Evolutionary conservation across 495 filamentous ascomycete species (phyloP).

Genomic region (Chaetomidium leptoderma): DNA sequence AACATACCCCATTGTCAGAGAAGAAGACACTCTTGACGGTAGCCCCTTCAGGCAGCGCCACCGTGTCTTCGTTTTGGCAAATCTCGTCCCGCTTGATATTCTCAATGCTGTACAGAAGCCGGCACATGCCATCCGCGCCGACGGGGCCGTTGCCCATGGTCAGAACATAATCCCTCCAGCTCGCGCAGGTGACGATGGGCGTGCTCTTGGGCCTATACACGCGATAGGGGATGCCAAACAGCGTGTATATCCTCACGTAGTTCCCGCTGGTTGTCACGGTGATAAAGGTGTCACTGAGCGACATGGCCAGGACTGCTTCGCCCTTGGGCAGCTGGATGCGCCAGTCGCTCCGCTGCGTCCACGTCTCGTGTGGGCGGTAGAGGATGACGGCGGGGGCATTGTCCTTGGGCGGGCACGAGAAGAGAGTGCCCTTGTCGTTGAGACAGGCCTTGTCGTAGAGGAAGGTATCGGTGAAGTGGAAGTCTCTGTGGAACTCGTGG

Average conservation of each 20-base stretch:
- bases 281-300: slow-evolving; percentile 86
- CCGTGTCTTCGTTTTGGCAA: slow-evolving; percentile 84
- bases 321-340: slow-evolving; percentile 74
- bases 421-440: slow-evolving; percentile 78
- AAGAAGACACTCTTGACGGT: slow-evolving; percentile 82
- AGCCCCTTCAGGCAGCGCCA: slow-evolving; percentile 70
- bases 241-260: slow-evolving; percentile 87
- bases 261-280: slow-evolving; percentile 77
- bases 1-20: slow-evolving; percentile 72
- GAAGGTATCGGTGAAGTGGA: slow-evolving; percentile 95
- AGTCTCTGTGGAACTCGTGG: slow-evolving; percentile 82
- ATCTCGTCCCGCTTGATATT: slow-evolving; percentile 92
- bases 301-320: slow-evolving; percentile 78
- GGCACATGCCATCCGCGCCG: slow-evolving; percentile 66
- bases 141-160: slow-evolving; percentile 90
- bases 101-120: slow-evolving; percentile 80
- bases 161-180: slow-evolving; percentile 89
- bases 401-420: slow-evolving; percentile 71
- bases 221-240: slow-evolving; percentile 83
- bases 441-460: slow-evolving; percentile 93
- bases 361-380: slow-evolving; percentile 94
- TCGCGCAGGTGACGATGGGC: slow-evolving; percentile 84
- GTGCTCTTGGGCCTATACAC: slow-evolving; percentile 86
- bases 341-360: slow-evolving; percentile 90
- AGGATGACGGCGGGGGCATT: slow-evolving; percentile 77